These are phyloP conservation scores for Tulasnella sp. DNA, from an alignment of 768 basidiomycete species.

Conservation along the genomic window DNA sequence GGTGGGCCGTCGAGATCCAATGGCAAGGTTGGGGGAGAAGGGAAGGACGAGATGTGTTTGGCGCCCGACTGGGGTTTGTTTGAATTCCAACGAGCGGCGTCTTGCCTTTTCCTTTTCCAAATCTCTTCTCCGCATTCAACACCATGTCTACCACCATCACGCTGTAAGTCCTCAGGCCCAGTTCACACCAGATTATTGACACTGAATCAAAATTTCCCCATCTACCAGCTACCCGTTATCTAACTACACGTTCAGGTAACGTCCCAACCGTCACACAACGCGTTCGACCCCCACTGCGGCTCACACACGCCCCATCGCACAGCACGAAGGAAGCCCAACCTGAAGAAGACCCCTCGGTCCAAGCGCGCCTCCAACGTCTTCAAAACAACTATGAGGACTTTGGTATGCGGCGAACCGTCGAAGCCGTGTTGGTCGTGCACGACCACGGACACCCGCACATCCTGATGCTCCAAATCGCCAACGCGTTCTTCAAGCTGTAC, in stretches of 20 bases:
- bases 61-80: background rate
- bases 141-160: constrained; percentile 22
- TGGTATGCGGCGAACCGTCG: constrained; percentile 93
- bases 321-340: constrained; percentile 96
- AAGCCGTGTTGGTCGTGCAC: constrained; percentile 79
- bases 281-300: background rate
- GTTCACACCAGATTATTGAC: background rate
- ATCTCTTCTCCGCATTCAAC: background rate
- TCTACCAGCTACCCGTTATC: constrained; percentile 64
- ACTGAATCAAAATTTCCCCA: background rate
- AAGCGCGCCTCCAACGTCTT: constrained; percentile 84
- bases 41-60: background rate
- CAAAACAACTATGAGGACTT: constrained; percentile 96
- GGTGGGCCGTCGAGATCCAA: background rate
- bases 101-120: background rate
- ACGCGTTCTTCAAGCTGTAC: constrained; percentile 97
- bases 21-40: background rate
- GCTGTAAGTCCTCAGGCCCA: constrained; percentile 14
- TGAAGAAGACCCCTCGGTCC: constrained; percentile 94
- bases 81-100: background rate
- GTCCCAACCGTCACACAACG: background rate
- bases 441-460: constrained; percentile 98
- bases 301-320: constrained; percentile 1
- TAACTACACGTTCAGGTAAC: constrained; percentile 83
- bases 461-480: constrained; percentile 96